Percentiles rank a stretch among this genome's conserved stretches.
These are phyloP conservation scores for Monosporascus sp. DNA, from an alignment of 2,329 filamentous ascomycete species.

Conservation along the genomic window DNA sequence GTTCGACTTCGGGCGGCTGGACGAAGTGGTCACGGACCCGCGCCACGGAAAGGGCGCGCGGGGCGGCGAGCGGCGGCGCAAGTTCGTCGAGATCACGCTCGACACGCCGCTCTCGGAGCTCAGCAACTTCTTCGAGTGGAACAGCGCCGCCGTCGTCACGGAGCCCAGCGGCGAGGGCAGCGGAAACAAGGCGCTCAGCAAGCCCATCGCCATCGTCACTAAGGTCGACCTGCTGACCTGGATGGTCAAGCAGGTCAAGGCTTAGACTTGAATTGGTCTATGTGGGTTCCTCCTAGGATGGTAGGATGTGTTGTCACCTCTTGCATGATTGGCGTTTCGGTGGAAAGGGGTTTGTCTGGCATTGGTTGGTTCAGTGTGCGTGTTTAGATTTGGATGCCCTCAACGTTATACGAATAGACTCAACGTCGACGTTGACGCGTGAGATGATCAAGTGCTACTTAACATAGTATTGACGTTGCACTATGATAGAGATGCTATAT, in stretches of 20 bases:
- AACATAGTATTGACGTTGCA: background rate
- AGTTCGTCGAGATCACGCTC: constrained; percentile 90
- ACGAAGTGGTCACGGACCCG: constrained; percentile 87
- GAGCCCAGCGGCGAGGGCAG: constrained; percentile 55
- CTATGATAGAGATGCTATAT: too few species aligned
- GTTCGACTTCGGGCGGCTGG: constrained; percentile 88
- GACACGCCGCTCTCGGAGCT: constrained; percentile 80
- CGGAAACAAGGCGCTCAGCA: constrained; percentile 49
- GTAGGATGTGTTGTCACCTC: background rate
- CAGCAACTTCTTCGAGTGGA: constrained; percentile 96
- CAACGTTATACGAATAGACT: background rate
- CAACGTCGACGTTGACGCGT: constrained; percentile 1
- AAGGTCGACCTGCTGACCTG: constrained; percentile 94
- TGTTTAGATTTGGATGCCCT: too few species aligned
- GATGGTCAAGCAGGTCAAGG: constrained; percentile 66
- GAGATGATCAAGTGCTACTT: background rate
- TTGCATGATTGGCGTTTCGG: background rate
- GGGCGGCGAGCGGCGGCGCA: constrained; percentile 44
- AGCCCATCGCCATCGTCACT: constrained; percentile 85
- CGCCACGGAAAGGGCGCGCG: constrained; percentile 38
- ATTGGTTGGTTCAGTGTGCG: background rate
- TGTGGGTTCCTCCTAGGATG: background rate
- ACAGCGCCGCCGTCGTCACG: constrained; percentile 90
- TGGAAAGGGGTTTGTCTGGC: background rate
- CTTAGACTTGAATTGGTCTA: constrained; percentile 2